These are phyloP conservation scores for Colletotrichum sp. DNA, from an alignment of 2,329 filamentous ascomycete species.

Conservation along the genomic window DNA sequence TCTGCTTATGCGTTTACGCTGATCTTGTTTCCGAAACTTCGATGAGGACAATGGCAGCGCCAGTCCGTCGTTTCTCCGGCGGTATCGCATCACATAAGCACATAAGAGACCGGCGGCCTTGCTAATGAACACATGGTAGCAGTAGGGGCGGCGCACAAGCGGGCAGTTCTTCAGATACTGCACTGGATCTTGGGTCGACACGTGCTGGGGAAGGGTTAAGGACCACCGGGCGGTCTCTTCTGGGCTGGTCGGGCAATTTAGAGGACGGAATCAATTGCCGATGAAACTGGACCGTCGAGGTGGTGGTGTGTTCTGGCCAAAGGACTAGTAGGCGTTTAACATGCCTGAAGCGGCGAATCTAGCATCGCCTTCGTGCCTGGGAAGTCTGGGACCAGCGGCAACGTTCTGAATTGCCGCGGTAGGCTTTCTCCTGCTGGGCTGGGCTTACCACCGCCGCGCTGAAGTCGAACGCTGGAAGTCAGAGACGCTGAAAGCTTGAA, in stretches of 20 bases:
- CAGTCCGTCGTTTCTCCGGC: neutral
- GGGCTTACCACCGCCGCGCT: neutral
- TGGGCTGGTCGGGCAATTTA: neutral
- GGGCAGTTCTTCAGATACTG: neutral
- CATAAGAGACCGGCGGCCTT: neutral
- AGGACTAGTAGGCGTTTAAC: neutral
- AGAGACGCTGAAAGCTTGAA: neutral
- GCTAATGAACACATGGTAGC: neutral
- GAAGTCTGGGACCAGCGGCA: neutral
- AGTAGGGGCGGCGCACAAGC: neutral
- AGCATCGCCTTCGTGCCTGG: neutral
- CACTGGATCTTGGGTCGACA: neutral
- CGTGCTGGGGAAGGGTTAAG: slow-evolving; percentile 2
- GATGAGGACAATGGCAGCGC: neutral
- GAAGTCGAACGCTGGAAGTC: neutral
- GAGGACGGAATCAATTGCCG: neutral
- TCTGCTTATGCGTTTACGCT: neutral
- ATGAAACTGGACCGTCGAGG: neutral
- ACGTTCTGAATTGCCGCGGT: neutral
- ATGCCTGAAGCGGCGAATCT: neutral
- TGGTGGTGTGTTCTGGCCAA: neutral
- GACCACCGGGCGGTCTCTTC: neutral
- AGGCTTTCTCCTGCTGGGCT: neutral
- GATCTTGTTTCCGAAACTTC: neutral
- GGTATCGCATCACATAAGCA: neutral